These are phyloP conservation scores for Pyrenophora tritici-repentis DNA, from an alignment of 2,329 filamentous ascomycete species.

Conservation along the genomic window DNA sequence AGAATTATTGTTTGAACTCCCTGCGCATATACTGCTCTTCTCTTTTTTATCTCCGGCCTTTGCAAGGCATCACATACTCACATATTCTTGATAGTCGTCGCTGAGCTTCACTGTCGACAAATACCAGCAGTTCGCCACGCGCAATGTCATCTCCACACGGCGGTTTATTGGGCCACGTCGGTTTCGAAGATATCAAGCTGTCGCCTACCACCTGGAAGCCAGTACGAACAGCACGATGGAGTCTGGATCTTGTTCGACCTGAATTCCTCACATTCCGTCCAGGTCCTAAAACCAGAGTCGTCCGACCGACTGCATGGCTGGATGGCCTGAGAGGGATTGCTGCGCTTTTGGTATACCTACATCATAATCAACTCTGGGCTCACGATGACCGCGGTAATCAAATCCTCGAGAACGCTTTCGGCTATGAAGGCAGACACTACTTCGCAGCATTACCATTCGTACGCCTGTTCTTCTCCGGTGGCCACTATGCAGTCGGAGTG, in stretches of 20 bases:
- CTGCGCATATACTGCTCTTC: not conserved
- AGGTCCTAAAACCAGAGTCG: constrained; percentile 23
- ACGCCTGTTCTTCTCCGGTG: constrained; percentile 56
- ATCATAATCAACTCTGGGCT: constrained; percentile 57
- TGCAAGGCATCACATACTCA: not conserved
- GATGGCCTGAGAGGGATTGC: constrained; percentile 71
- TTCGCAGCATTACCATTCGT: constrained; percentile 49
- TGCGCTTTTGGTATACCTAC: constrained; percentile 67
- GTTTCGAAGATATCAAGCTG: constrained; percentile 32
- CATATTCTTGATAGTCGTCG: not conserved
- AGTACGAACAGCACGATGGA: constrained; percentile 34
- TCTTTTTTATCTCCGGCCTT: not conserved
- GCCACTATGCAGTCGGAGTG: constrained; percentile 58
- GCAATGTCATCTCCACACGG: constrained; percentile 37
- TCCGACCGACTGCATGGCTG: constrained; percentile 48
- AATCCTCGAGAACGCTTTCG: constrained; percentile 49
- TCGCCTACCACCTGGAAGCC: constrained; percentile 36
- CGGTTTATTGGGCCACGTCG: constrained; percentile 34
- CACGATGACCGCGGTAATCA: constrained; percentile 52
- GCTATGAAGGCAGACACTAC: constrained; percentile 38
- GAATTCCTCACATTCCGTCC: constrained; percentile 35
- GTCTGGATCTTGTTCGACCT: constrained; percentile 38
- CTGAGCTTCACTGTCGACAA: not conserved
- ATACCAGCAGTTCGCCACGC: not conserved
- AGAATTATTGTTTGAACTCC: not conserved